Conservation (phyloP, 768 basidiomycete genomes). For the Kwoniella heveanensis region DNA sequence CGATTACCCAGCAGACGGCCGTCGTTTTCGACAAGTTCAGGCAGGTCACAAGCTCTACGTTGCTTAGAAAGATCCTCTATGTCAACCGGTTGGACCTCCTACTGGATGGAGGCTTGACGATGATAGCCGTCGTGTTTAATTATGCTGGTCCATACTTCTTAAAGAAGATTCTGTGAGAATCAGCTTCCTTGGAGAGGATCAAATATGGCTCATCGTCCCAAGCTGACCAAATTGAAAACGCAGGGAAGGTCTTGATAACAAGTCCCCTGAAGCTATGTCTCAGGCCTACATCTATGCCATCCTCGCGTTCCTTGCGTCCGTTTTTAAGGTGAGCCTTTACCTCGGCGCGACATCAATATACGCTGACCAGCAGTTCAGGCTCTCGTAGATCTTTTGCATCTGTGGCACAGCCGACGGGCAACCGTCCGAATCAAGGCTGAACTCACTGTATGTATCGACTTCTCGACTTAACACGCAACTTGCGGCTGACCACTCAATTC, state of each 20-base stretch:
- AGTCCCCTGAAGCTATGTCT: conserved; percentile 62
- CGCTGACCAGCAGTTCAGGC: too few relatives aligned
- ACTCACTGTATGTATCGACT: conserved; percentile 59
- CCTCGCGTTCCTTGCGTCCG: conserved; percentile 68
- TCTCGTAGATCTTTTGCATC: conserved; percentile 51
- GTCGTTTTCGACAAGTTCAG: conserved; percentile 42
- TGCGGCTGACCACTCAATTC: conserved; percentile 16
- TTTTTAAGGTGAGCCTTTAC: conserved; percentile 69
- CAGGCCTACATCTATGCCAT: conserved; percentile 77
- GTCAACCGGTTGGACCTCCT: conserved; percentile 55
- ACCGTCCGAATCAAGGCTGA: conserved; percentile 71
- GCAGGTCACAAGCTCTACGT: conserved; percentile 26
- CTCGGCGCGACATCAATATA: too few relatives aligned
- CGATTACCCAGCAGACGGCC: conserved; percentile 41
- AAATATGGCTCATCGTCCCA: not conserved
- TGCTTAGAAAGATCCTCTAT: conserved; percentile 37
- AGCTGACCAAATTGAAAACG: not conserved
- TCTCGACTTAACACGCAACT: not conserved
- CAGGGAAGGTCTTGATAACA: conserved; percentile 50
- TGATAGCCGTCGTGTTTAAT: conserved; percentile 71
- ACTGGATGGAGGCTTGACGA: conserved; percentile 69
- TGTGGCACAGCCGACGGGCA: conserved; percentile 74
- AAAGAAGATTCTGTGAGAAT: conserved; percentile 61
- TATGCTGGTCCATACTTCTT: conserved; percentile 84
- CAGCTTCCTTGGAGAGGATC: not conserved